Percentiles rank a stretch among this genome's conserved stretches.
phyloP scores from a whole-genome alignment of 148 eudicot species.

The Arbutus unedo region DNA sequence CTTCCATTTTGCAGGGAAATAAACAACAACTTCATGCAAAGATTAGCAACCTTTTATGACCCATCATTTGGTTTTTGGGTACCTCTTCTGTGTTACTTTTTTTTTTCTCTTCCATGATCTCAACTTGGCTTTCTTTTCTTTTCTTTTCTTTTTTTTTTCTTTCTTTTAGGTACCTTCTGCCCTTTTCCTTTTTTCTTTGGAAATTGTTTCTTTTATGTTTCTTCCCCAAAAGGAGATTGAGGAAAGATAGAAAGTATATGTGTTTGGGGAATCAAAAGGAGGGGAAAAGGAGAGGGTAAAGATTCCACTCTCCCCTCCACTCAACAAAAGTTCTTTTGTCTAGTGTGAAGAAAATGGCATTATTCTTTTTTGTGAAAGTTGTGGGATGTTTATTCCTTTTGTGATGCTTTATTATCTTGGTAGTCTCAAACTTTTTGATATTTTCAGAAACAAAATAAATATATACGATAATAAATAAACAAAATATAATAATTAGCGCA shows the following conservation, averaged over 20 bases:
- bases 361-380: slow-evolving; percentile 7
- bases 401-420: neutral
- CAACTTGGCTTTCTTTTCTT: too few relatives aligned
- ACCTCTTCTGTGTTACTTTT: neutral
- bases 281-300: neutral
- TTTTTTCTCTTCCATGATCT: neutral
- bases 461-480: too few relatives aligned
- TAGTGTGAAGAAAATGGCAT: slow-evolving; percentile 16
- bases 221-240: slow-evolving; percentile 11
- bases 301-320: slow-evolving; percentile 20
- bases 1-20: slow-evolving; percentile 32
- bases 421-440: neutral
- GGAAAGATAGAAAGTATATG: neutral
- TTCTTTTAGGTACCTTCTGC: neutral
- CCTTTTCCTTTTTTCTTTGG: neutral
- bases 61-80: slow-evolving; percentile 7
- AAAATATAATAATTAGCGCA: too few relatives aligned
- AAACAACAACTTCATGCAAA: neutral
- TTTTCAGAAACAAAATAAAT: neutral
- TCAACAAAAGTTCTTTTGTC: slow-evolving; percentile 17
- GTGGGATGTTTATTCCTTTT: neutral
- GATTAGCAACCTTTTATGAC: neutral
- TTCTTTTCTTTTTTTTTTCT: too few relatives aligned
- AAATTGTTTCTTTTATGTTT: neutral
- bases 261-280: neutral